These are phyloP conservation scores for Lagerstroemia fauriei DNA, from an alignment of 441 rosid species.

Conservation along the genomic window DNA sequence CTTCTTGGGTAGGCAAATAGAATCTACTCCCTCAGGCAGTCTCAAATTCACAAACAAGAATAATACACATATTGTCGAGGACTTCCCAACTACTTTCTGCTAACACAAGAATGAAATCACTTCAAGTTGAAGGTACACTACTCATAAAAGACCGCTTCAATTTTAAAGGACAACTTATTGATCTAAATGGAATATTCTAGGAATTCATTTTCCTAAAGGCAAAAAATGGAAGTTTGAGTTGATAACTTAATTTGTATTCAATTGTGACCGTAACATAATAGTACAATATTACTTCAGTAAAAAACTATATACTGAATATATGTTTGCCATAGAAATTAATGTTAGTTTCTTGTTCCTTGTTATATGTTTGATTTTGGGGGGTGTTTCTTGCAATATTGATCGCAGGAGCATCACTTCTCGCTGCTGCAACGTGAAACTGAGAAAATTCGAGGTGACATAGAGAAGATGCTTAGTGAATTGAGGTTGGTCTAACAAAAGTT, in stretches of 20 bases:
- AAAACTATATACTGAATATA: background rate
- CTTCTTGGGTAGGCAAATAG: background rate
- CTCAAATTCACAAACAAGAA: background rate
- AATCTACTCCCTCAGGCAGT: background rate
- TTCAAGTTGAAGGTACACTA: background rate
- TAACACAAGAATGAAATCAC: background rate
- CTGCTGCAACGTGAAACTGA: conserved; percentile 69
- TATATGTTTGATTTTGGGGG: background rate
- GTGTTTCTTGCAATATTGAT: conserved; percentile 1
- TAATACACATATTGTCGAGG: background rate
- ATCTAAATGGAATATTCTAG: background rate
- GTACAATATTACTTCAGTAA: background rate
- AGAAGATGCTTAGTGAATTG: conserved; percentile 67
- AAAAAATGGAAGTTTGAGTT: background rate
- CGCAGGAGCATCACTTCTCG: conserved; percentile 84
- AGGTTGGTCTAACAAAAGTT: conserved; percentile 41
- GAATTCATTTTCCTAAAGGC: background rate
- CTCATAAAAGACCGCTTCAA: background rate
- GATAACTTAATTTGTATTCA: background rate
- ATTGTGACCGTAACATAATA: background rate
- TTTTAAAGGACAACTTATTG: background rate
- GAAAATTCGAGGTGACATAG: conserved; percentile 57
- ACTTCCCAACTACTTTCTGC: too few relatives aligned
- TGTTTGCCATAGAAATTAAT: background rate
- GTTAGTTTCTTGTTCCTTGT: too few relatives aligned